phyloP scores from a whole-genome alignment of 1,284 basidiomycete genomes.

The Papiliotrema flavescens region DNA sequence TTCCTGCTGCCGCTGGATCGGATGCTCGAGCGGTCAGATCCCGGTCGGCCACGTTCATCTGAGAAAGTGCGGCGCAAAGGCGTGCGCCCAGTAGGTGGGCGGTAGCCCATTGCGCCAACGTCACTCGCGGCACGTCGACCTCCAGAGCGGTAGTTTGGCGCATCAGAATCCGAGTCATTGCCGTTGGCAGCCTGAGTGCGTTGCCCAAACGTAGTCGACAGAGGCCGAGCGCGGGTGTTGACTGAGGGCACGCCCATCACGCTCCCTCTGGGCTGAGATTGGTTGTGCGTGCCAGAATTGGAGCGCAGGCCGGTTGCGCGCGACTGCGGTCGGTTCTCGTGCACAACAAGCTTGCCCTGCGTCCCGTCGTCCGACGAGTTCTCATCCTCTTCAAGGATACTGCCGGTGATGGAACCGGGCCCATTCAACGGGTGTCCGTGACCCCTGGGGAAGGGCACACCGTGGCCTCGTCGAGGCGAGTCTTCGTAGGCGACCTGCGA shows the following conservation, averaged over 20 bases:
- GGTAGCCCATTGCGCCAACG: slow-evolving; percentile 34
- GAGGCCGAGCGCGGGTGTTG: slow-evolving; percentile 17
- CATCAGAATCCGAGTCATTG: slow-evolving; percentile 15
- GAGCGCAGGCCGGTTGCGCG: slow-evolving; percentile 2
- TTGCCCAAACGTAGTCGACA: slow-evolving; percentile 7
- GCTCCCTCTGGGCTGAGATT: slow-evolving; percentile 20
- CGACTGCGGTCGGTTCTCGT: slow-evolving; percentile 38
- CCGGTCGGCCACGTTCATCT: slow-evolving; percentile 15
- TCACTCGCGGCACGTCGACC: slow-evolving; percentile 39
- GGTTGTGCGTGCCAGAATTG: slow-evolving; percentile 5
- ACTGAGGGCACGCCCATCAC: slow-evolving; percentile 31
- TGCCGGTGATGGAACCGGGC: slow-evolving; percentile 39
- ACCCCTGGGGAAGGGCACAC: slow-evolving; percentile 13
- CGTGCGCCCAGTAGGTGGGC: slow-evolving; percentile 21
- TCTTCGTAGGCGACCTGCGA: slow-evolving; percentile 45
- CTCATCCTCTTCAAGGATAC: slow-evolving; percentile 48
- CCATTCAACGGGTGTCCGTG: slow-evolving; percentile 9
- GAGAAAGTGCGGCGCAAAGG: slow-evolving; percentile 40
- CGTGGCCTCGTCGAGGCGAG: slow-evolving; percentile 10
- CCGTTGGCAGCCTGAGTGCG: background rate
- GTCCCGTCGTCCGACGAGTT: slow-evolving; percentile 41
- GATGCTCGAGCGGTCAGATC: slow-evolving; percentile 33
- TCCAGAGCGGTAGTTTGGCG: slow-evolving; percentile 13
- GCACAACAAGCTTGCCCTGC: slow-evolving; percentile 36
- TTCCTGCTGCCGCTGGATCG: slow-evolving; percentile 15